Base-by-base conservation (phyloP, 108 stramenopile genomes). In the Stephanodiscus minutulus region DNA sequence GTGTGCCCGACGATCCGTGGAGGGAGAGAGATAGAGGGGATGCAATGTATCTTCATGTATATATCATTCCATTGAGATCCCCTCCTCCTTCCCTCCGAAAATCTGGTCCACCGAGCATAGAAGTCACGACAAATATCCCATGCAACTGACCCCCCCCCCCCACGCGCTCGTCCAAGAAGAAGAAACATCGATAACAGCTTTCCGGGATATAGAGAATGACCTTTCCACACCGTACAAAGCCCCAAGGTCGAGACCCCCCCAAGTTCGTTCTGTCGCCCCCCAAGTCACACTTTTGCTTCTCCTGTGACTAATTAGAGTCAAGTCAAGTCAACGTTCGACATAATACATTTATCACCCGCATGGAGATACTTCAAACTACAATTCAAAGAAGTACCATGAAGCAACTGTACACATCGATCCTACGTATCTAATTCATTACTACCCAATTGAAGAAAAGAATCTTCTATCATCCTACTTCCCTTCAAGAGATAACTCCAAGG, bases 271-370 rank as follows among this genome's bases (percentile, higher is more conserved):
- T n/a, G n/a, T n/a, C n/a, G n/a, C n/a, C n/a, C 15, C 15, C 2
- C 43, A 44, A 44, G 43, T 13, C 43, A 39, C 39, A 4, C 39
- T n/a, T n/a, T n/a, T n/a, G n/a, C n/a, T n/a, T n/a, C n/a, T n/a
- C n/a, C n/a, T n/a, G n/a, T n/a, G n/a, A n/a, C 39, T 28, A 28
- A 41, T 64, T 65, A 65, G 64, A 65, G 64, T 50, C 46, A 47
- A 65, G 43, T 53, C 52, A 24, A 53, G 52, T 27, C 52, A 53
- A 44, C 11, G 22, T 46, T 63, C 27, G 28, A 46, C 10, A 24
- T 24, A 49, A 65, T 29, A 50, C 49, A 65, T 49, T 46, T 44
- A 44, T 13, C 43, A 44, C 3, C 43, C 43, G 13, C 43, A 65
- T 65, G 64, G 64, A 65, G 48, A 33, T 48, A 18, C 31, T 65